phyloP scores from a whole-genome alignment of 1,139 yeast species.

The Yamadazyma trypodendri region DNA sequence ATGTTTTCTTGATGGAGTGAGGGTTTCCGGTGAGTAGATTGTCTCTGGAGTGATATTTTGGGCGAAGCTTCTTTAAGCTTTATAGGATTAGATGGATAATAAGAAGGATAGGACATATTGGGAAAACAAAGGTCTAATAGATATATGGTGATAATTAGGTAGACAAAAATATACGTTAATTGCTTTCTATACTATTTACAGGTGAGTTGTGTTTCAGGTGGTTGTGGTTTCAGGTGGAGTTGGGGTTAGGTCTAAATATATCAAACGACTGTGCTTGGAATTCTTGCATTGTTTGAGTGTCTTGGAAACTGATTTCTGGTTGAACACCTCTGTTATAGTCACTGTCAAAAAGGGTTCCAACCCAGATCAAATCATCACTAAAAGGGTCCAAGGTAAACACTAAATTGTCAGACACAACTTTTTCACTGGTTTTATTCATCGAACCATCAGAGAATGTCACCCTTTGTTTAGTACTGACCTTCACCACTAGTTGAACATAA shows the following conservation, averaged over 20 bases:
- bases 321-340: constrained; percentile 40
- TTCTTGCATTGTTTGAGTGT: constrained; percentile 25
- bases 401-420: constrained; percentile 68
- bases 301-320: constrained; percentile 27
- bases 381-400: constrained; percentile 77
- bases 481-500: constrained; percentile 73
- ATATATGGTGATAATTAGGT: background rate
- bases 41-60: constrained; percentile 1
- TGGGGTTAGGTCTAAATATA: constrained; percentile 30
- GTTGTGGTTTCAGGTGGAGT: constrained; percentile 2
- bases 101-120: background rate
- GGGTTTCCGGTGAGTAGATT: too few species aligned
- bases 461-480: constrained; percentile 71
- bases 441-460: constrained; percentile 50
- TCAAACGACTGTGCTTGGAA: constrained; percentile 29
- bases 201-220: background rate
- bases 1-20: constrained; percentile 31
- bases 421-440: constrained; percentile 38
- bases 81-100: too few species aligned
- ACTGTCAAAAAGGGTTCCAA: constrained; percentile 81
- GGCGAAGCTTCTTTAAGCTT: too few species aligned
- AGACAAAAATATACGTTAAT: constrained; percentile 1
- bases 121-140: background rate
- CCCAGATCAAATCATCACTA: constrained; percentile 61
- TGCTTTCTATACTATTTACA: constrained; percentile 8